A percentile compares a stretch with the other conserved stretches of the same genome.
phyloP scores from a whole-genome alignment of 2,329 filamentous ascomycete species.

The Colletotrichum lentis region DNA sequence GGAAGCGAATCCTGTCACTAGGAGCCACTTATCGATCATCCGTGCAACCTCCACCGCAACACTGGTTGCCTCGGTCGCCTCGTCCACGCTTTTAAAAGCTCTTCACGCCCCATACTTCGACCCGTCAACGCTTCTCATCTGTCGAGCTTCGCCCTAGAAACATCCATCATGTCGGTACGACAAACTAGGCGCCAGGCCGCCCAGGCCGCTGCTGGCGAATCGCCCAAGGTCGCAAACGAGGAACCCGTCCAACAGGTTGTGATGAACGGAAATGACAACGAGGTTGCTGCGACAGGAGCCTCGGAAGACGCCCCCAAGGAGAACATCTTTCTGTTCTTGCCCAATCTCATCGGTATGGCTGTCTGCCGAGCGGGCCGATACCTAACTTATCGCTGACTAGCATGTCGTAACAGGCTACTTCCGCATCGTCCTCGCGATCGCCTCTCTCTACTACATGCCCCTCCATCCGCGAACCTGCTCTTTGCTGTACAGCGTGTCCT shows the following conservation, averaged over 20 bases:
- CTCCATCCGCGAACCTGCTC: slow-evolving; percentile 96
- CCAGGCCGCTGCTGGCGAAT: slow-evolving; percentile 42
- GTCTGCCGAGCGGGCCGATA: background rate
- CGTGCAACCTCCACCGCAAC: slow-evolving; percentile 37
- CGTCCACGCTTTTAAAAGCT: slow-evolving; percentile 28
- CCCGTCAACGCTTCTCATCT: slow-evolving; percentile 12
- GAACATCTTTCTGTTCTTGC: slow-evolving; percentile 84
- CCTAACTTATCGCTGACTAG: slow-evolving; percentile 1
- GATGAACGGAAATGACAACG: slow-evolving; percentile 58
- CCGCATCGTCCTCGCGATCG: slow-evolving; percentile 82
- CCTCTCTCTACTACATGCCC: slow-evolving; percentile 98
- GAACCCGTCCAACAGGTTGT: slow-evolving; percentile 34
- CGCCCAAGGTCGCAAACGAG: slow-evolving; percentile 12
- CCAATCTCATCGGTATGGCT: slow-evolving; percentile 78
- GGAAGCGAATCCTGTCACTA: slow-evolving; percentile 17
- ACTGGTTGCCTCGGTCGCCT: slow-evolving; percentile 34
- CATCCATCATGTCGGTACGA: slow-evolving; percentile 49
- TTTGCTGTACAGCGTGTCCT: slow-evolving; percentile 89
- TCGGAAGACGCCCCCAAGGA: slow-evolving; percentile 59
- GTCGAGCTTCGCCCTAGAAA: background rate
- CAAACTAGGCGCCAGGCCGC: slow-evolving; percentile 52
- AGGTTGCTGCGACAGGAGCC: slow-evolving; percentile 46
- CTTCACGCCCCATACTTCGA: slow-evolving; percentile 26
- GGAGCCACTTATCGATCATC: slow-evolving; percentile 35
- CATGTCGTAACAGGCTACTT: slow-evolving; percentile 67